Percentiles rank a stretch among this genome's conserved stretches.
Conservation (phyloP, 2,329 filamentous ascomycete species). For the Ascochyta viciae-villosae region DNA sequence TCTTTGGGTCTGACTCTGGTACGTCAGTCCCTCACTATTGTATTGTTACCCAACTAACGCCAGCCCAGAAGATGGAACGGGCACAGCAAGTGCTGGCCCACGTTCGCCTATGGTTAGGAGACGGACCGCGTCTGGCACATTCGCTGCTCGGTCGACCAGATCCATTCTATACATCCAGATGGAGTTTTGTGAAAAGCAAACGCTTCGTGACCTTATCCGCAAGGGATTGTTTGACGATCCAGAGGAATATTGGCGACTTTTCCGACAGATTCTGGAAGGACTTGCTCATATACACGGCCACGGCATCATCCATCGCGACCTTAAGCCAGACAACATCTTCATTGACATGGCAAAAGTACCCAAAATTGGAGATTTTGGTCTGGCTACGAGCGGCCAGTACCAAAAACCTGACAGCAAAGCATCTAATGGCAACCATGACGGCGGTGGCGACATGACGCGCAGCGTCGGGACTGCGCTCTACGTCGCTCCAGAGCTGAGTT, state of each 20-base stretch:
- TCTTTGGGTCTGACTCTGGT: slow-evolving; percentile 51
- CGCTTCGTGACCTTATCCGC: slow-evolving; percentile 85
- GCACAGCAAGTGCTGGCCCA: slow-evolving; percentile 38
- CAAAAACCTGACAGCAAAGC: slow-evolving; percentile 62
- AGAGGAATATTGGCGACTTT: slow-evolving; percentile 85
- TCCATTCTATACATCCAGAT: slow-evolving; percentile 96
- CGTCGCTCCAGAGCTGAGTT: slow-evolving; percentile 88
- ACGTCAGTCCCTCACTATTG: slow-evolving; percentile 4
- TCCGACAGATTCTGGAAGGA: slow-evolving; percentile 90
- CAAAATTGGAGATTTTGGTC: slow-evolving; percentile 94
- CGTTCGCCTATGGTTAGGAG: slow-evolving; percentile 45
- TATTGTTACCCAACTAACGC: slow-evolving; percentile 16
- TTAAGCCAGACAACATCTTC: slow-evolving; percentile 98
- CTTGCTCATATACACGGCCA: slow-evolving; percentile 87
- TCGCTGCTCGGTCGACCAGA: slow-evolving; percentile 60
- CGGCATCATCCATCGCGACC: slow-evolving; percentile 92
- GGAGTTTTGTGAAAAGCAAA: slow-evolving; percentile 97
- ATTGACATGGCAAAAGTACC: slow-evolving; percentile 90
- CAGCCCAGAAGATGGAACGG: slow-evolving; percentile 55
- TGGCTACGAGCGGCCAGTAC: slow-evolving; percentile 88
- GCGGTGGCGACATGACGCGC: slow-evolving; percentile 70
- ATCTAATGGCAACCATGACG: slow-evolving; percentile 42
- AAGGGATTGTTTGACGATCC: slow-evolving; percentile 75
- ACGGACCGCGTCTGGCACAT: slow-evolving; percentile 56
- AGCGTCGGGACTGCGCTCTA: slow-evolving; percentile 84